Percentiles rank a stretch among this genome's conserved stretches.
Evolutionary conservation across 2,329 filamentous ascomycete genomes (phyloP).

Genomic region (Coniochaeta ligniaria): DNA sequence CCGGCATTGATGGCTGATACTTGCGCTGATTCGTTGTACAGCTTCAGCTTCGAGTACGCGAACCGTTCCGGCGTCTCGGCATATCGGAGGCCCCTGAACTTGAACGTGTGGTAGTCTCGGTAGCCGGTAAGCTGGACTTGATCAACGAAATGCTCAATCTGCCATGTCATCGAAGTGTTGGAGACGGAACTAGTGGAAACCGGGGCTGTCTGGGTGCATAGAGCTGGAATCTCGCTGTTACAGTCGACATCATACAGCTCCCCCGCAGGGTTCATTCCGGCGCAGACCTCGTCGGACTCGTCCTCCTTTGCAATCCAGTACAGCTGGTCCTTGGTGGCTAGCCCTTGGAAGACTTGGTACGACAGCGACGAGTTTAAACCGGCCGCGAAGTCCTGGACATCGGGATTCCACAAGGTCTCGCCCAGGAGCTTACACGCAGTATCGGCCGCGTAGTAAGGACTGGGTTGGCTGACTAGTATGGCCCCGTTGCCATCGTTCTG

Average conservation of each 20-base stretch:
- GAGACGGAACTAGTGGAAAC: slow-evolving; percentile 13
- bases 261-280: slow-evolving; percentile 21
- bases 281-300: slow-evolving; percentile 9
- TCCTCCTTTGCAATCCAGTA: slow-evolving; percentile 17
- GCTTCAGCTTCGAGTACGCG: slow-evolving; percentile 14
- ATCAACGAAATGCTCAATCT: slow-evolving; percentile 16
- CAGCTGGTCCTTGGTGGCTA: slow-evolving; percentile 10
- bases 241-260: slow-evolving; percentile 27
- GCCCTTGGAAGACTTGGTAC: slow-evolving; percentile 15
- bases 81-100: slow-evolving; percentile 25
- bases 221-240: slow-evolving; percentile 14
- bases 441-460: slow-evolving; percentile 8
- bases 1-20: slow-evolving; percentile 18
- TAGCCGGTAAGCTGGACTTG: slow-evolving; percentile 20
- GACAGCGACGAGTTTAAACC: slow-evolving; percentile 12
- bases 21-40: slow-evolving; percentile 12
- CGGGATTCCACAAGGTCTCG: slow-evolving; percentile 16
- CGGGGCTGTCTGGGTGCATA: slow-evolving; percentile 23
- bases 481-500: slow-evolving; percentile 12
- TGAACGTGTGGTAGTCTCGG: slow-evolving; percentile 22
- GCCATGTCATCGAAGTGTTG: slow-evolving; percentile 16
- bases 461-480: slow-evolving; percentile 14
- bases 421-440: slow-evolving; percentile 12
- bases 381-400: slow-evolving; percentile 11
- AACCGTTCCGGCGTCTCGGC: slow-evolving; percentile 18